These are phyloP conservation scores for Lagenidium sp. DNA, from an alignment of 352 stramenopile genomes.

Conservation along the genomic window DNA sequence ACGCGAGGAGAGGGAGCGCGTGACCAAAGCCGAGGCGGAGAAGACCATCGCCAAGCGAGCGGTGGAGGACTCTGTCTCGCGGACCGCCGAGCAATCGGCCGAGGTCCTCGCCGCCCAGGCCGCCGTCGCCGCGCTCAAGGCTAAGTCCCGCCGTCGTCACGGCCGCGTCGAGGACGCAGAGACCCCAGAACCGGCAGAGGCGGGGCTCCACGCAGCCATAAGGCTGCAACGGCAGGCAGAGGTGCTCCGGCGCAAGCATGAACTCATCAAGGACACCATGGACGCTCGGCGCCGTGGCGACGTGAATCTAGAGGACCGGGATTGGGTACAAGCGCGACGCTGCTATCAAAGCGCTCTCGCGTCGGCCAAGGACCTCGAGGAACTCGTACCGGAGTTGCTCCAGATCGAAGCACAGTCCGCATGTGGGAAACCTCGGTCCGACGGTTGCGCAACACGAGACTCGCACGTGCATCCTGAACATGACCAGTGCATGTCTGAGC, in stretches of 20 bases:
- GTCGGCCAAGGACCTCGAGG: constrained; percentile 23
- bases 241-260: constrained; percentile 37
- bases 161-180: background rate
- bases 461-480: constrained; percentile 2
- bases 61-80: constrained; percentile 33
- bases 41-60: constrained; percentile 33
- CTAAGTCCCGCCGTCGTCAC: constrained; percentile 28
- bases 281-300: constrained; percentile 29
- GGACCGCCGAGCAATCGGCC: constrained; percentile 36
- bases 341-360: constrained; percentile 26
- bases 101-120: constrained; percentile 55
- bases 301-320: constrained; percentile 7
- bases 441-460: background rate
- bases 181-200: too few relatives aligned
- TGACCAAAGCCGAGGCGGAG: constrained; percentile 7
- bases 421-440: too few relatives aligned
- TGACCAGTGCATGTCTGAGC: constrained; percentile 7
- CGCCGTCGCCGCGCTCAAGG: constrained; percentile 55
- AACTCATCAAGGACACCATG: constrained; percentile 39
- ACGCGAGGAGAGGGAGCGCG: constrained; percentile 18
- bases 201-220: too few relatives aligned
- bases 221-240: constrained; percentile 23
- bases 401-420: constrained; percentile 12
- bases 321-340: constrained; percentile 9
- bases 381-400: constrained; percentile 27